Conservation (phyloP, 345 rosid species). For the Boechera retrofracta region DNA sequence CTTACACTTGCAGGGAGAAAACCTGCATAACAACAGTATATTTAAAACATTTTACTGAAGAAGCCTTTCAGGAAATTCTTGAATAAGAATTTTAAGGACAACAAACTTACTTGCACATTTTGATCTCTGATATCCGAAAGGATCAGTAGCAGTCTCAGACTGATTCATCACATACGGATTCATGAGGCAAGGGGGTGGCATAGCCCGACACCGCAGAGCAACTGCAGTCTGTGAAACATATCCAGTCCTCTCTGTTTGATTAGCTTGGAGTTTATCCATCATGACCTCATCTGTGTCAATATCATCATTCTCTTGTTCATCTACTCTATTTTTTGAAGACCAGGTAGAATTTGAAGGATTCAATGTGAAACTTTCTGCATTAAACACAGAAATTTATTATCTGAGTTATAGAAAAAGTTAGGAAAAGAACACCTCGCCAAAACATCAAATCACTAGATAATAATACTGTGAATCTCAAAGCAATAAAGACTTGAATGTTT, state of each 20-base stretch:
- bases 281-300: constrained; percentile 50
- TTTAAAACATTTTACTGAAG: constrained; percentile 9
- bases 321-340: constrained; percentile 50
- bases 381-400: constrained; percentile 20
- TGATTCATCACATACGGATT: constrained; percentile 77
- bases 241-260: constrained; percentile 51
- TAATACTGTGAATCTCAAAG: background rate
- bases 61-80: background rate
- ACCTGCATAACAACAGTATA: constrained; percentile 53
- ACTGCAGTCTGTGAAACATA: constrained; percentile 87
- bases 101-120: constrained; percentile 75
- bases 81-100: background rate
- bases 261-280: constrained; percentile 45
- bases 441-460: background rate
- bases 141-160: constrained; percentile 63
- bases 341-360: constrained; percentile 56
- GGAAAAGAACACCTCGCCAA: constrained; percentile 2
- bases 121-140: constrained; percentile 78
- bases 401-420: background rate
- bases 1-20: constrained; percentile 61
- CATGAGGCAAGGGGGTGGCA: constrained; percentile 95
- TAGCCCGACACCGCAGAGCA: constrained; percentile 80
- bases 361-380: constrained; percentile 49
- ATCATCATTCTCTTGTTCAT: constrained; percentile 56
- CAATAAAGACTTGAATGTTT: constrained; percentile 4